These are phyloP conservation scores for Furcasterigmium sp. DNA, from an alignment of 2,329 filamentous ascomycete species.

Conservation along the genomic window DNA sequence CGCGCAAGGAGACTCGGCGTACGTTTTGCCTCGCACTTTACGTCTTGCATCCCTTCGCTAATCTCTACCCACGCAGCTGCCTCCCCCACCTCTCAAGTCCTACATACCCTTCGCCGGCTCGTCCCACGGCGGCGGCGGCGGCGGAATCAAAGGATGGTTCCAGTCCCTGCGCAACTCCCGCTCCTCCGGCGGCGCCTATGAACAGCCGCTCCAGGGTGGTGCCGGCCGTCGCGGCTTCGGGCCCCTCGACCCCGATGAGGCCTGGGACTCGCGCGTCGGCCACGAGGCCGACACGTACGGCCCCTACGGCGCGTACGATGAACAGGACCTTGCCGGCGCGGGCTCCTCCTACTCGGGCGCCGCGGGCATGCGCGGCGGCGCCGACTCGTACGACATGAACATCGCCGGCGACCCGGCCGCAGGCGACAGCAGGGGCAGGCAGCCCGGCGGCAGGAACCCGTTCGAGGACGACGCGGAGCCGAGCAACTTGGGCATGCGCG, in stretches of 20 bases:
- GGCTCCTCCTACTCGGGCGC: constrained; percentile 29
- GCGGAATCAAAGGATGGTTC: constrained; percentile 69
- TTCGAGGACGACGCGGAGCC: constrained; percentile 66
- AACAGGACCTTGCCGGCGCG: constrained; percentile 61
- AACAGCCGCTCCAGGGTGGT: constrained; percentile 42
- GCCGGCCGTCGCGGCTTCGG: constrained; percentile 53
- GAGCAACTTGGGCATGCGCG: constrained; percentile 58
- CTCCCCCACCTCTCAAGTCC: constrained; percentile 60
- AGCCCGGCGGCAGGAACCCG: constrained; percentile 50
- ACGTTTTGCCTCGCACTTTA: constrained; percentile 23
- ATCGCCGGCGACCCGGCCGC: constrained; percentile 22
- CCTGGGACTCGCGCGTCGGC: constrained; percentile 78
- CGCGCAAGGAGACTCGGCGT: constrained; percentile 69
- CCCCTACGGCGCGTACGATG: constrained; percentile 63
- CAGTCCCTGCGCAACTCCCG: constrained; percentile 57
- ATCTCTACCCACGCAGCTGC: constrained; percentile 42
- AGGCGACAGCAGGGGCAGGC: constrained; percentile 28
- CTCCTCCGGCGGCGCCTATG: constrained; percentile 67
- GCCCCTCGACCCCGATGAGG: constrained; percentile 74
- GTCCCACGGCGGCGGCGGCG: constrained; percentile 12
- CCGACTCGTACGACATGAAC: constrained; percentile 44
- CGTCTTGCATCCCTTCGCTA: neutral
- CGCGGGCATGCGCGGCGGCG: constrained; percentile 16
- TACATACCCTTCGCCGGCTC: constrained; percentile 62
- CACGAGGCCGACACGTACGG: constrained; percentile 64